phyloP scores from a whole-genome alignment of 2,329 filamentous ascomycete genomes.

The Diplocarpon rosae region DNA sequence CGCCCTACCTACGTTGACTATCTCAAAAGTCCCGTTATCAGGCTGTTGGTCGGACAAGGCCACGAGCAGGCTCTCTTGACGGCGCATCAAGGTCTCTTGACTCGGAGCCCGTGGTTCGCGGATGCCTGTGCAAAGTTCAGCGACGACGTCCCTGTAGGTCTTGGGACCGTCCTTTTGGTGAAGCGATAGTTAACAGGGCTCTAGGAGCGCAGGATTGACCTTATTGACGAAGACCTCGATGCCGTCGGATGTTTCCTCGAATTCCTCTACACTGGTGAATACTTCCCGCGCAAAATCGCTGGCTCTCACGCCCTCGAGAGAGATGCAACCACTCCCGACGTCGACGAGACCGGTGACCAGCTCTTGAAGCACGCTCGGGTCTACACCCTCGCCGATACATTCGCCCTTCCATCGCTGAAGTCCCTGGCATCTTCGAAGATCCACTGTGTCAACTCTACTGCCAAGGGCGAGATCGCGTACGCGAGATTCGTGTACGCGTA shows the following conservation, averaged over 20 bases:
- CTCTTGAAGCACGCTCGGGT: constrained; percentile 82
- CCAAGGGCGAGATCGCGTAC: constrained; percentile 83
- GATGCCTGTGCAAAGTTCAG: constrained; percentile 51
- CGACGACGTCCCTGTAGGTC: constrained; percentile 47
- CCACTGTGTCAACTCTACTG: constrained; percentile 78
- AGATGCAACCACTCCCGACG: constrained; percentile 50
- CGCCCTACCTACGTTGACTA: constrained; percentile 41
- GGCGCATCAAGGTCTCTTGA: constrained; percentile 69
- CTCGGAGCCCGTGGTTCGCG: constrained; percentile 63
- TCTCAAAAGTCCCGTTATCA: constrained; percentile 58
- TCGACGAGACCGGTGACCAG: constrained; percentile 71
- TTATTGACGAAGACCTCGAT: constrained; percentile 57
- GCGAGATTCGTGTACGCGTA: constrained; percentile 82
- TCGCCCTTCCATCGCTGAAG: constrained; percentile 57
- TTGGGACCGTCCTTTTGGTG: not conserved
- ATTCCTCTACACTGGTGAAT: constrained; percentile 76
- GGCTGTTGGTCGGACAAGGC: constrained; percentile 52
- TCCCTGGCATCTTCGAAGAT: constrained; percentile 79
- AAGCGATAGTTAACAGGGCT: not conserved
- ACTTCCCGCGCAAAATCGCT: constrained; percentile 62
- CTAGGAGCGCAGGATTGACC: constrained; percentile 55
- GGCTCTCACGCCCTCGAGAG: constrained; percentile 57
- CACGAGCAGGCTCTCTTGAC: constrained; percentile 53
- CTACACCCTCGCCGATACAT: constrained; percentile 78
- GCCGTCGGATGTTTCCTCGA: constrained; percentile 72